A percentile compares a stretch with the other conserved stretches of the same genome.
These are phyloP conservation scores for Apiospora pterosperma DNA, from an alignment of 2,329 filamentous ascomycete species.

Conservation along the genomic window DNA sequence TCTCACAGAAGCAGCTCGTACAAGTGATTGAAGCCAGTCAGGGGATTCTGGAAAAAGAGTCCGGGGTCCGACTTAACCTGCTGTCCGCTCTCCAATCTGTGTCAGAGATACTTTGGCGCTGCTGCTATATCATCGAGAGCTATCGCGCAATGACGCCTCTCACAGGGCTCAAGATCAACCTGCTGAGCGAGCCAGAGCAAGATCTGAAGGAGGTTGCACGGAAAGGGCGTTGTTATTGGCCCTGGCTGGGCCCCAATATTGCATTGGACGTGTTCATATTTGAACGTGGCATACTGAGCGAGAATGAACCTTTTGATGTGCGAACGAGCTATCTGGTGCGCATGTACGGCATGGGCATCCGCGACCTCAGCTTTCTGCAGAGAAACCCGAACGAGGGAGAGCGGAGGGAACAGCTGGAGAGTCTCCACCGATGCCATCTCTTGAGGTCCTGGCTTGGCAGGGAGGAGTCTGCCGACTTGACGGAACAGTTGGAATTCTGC, in stretches of 20 bases:
- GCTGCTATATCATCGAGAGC: neutral
- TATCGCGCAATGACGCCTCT: neutral
- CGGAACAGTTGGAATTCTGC: slow-evolving; percentile 6
- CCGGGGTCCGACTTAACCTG: neutral
- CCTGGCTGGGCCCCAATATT: slow-evolving; percentile 1
- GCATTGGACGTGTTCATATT: neutral
- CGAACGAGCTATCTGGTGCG: neutral
- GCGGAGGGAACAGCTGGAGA: neutral
- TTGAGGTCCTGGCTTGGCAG: slow-evolving; percentile 2
- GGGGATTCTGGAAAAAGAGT: neutral
- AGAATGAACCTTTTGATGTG: neutral
- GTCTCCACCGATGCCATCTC: slow-evolving; percentile 4
- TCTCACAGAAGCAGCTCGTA: neutral
- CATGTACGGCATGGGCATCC: slow-evolving; percentile 8
- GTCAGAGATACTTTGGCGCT: neutral
- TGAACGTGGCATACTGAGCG: neutral
- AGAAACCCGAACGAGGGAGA: neutral
- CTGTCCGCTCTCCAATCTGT: neutral
- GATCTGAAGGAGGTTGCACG: neutral
- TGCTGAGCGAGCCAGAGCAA: neutral
- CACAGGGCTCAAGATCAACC: neutral
- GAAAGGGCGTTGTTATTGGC: neutral
- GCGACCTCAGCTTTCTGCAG: slow-evolving; percentile 4
- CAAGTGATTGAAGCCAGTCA: neutral
- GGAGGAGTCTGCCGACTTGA: neutral